Percentiles rank a stretch among this genome's conserved stretches.
Evolutionary conservation across 2,329 filamentous ascomycete species (phyloP).

Genomic region (Verticillium isaacii): DNA sequence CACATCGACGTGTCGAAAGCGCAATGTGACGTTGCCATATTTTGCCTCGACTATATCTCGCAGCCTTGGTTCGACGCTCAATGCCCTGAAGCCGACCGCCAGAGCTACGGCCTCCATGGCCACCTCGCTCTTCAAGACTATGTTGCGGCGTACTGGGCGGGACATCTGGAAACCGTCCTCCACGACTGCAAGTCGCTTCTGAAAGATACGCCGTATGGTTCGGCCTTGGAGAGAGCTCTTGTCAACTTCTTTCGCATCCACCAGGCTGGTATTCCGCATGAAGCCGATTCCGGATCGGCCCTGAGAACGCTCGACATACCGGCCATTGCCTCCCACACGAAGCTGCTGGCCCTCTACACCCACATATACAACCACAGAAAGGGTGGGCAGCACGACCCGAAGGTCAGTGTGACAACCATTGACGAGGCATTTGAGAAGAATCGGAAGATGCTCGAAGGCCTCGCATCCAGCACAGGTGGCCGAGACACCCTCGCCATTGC

Average conservation of each 20-base stretch:
- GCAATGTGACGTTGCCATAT: conserved; percentile 23
- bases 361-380: conserved; percentile 16
- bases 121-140: conserved; percentile 34
- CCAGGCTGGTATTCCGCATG: background rate
- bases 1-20: conserved; percentile 17
- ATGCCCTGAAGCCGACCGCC: conserved; percentile 8
- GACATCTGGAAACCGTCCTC: conserved; percentile 22
- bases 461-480: background rate
- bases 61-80: conserved; percentile 22
- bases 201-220: background rate
- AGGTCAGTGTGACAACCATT: conserved; percentile 23
- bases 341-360: conserved; percentile 13
- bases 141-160: conserved; percentile 26
- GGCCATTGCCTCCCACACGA: conserved; percentile 9
- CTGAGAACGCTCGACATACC: background rate
- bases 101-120: conserved; percentile 15
- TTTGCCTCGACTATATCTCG: conserved; percentile 29
- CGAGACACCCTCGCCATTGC: conserved; percentile 14
- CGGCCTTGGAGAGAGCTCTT: background rate
- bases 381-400: conserved; percentile 15
- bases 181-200: conserved; percentile 1
- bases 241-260: background rate
- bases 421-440: conserved; percentile 19
- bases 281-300: background rate
- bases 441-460: conserved; percentile 22